phyloP scores from a whole-genome alignment of 305 asterid species.

The Ilex paraguariensis region DNA sequence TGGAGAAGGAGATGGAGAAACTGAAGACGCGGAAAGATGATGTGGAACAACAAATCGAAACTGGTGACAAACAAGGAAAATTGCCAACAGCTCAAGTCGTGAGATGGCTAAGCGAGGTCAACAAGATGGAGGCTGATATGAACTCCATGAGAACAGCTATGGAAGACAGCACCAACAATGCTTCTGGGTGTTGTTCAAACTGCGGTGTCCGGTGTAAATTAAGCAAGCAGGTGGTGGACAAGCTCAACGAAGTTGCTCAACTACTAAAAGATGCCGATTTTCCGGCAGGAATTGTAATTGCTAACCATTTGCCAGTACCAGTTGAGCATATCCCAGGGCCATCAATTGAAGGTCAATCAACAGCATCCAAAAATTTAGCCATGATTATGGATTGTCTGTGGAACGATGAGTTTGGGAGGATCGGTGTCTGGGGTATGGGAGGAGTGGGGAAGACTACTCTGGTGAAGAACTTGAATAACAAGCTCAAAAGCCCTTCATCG shows the following conservation, averaged over 20 bases:
- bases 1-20: neutral
- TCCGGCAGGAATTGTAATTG: conserved; percentile 4
- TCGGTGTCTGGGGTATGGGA: conserved; percentile 20
- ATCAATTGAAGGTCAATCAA: conserved; percentile 3
- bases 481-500: neutral
- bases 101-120: conserved; percentile 5
- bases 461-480: conserved; percentile 15
- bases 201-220: conserved; percentile 3
- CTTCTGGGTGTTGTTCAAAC: neutral
- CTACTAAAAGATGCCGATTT: neutral
- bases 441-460: conserved; percentile 15
- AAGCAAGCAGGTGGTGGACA: conserved; percentile 4
- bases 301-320: neutral
- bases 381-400: neutral
- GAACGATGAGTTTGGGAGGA: conserved; percentile 9
- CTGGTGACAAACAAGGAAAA: neutral
- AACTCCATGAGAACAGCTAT: neutral
- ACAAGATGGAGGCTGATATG: conserved; percentile 1
- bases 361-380: conserved; percentile 9
- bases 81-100: neutral
- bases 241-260: neutral
- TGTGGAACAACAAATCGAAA: neutral
- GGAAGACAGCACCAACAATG: too few species aligned
- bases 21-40: neutral
- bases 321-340: conserved; percentile 14